Evolutionary conservation across 768 basidiomycete species (phyloP), one percentile per base, ranked within the genome.

Genomic region (Hysterangium stoloniferum): DNA sequence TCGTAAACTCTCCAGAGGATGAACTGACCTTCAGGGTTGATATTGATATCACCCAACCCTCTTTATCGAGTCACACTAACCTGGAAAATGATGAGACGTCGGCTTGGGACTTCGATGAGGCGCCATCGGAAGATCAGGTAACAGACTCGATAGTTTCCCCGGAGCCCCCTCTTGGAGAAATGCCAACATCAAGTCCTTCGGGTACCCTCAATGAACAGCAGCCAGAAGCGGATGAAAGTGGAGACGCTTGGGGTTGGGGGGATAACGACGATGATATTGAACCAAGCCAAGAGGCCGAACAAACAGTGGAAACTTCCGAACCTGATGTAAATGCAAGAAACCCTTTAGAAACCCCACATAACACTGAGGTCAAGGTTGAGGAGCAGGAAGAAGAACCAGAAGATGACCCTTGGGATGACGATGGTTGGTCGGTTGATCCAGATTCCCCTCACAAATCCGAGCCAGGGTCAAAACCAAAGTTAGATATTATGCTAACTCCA

Each of bases 301-400:
- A 48, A 19, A 3, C 25, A 28, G 9, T 40, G 4, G 52, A 54
- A 19, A 42, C 53, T 38, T 44, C 53, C 28, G 62, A 63, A 44
- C 48, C 54, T 4, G 51, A 53, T 24, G 47, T 25, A 0, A 49
- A 46, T 4, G 60, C 55, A 31, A 52, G 56, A 4, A 54, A 20
- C 31, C 58, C 60, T 24, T 45, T 59, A 4, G 72, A 72, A 32
- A 25, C 43, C 2, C 45, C 42, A 22, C 63, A 78, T n/a, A n/a
- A n/a, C 55, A 64, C 77, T 7, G 68, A 64, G 13, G 80, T 83
- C 57, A 79, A 84, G 0, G n/a, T n/a, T n/a, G 90, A 88, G 87
- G 88, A 82, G 2, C 87, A 80, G 80, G 80, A 86, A 33, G 78
- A 80, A 35, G 78, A 79, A 27, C 44, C 31, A 13, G 53, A 33